Evolutionary conservation across 352 stramenopile genomes (phyloP), one percentile per base, ranked within the genome.

Genomic region (Phytophthora vignae): DNA sequence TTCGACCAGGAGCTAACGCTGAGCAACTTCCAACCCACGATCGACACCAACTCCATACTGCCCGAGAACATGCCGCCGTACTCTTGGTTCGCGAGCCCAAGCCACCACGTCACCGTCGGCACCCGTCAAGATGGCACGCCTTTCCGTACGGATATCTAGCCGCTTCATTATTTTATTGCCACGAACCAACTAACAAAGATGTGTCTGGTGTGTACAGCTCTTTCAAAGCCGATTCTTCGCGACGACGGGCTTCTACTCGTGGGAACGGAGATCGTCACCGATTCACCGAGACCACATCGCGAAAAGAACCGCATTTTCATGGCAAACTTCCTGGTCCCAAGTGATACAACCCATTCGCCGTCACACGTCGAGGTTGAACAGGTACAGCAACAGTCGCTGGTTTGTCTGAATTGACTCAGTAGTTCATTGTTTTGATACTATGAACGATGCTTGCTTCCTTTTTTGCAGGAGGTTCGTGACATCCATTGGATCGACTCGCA

Each of bases 171-270:
- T 55, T 31, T 31, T 21, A 27, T 3, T 49, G 7, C 29, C 3
- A 33, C 29, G 29, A 33, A 33, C 29, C 8, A 17, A 29, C 46
- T 53, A 53, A 29, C 25, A 2, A 29, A 27, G 3, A 17, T 27
- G 9, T 19, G n/a, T 27, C 55, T 71, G 2, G 31, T 10, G 21
- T 68, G 48, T 58, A 11, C 65, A 96, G 89, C 81, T 12, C 58
- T 96, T 33, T 93, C 82, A 5, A 96, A 96, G 60, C 89, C 87
- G 3, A 83, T 94, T 50, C 15, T 94, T 44, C 87, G 89, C 17
- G 82, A 94, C 44, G 89, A 96, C 44, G 89, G 89, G 8, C 48
- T 92, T 27, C 55, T 95, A 25, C 61, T 96, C 4, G 87, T 95
- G 4, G 89, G 89, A 27, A 94, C 85, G 0, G 87, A 95, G 55